Evolutionary conservation across 2,329 filamentous ascomycete species (phyloP).

Genomic region (Coniochaeta sp.): DNA sequence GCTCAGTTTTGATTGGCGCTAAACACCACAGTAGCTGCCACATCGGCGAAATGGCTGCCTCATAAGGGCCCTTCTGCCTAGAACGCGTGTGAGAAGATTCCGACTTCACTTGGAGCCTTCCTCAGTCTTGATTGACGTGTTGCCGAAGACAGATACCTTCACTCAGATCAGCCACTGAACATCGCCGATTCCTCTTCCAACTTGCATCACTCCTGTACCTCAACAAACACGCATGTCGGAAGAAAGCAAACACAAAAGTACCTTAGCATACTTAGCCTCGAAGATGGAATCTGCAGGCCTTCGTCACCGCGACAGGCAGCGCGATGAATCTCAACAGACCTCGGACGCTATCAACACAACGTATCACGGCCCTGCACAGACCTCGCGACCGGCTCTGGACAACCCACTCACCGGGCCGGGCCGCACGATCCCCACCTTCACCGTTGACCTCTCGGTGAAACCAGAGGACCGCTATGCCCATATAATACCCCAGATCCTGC

Average conservation of each 20-base stretch:
- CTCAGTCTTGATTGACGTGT: too few relatives aligned
- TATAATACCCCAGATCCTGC: slow-evolving; percentile 14
- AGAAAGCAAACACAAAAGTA: neutral
- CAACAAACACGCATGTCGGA: neutral
- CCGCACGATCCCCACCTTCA: slow-evolving; percentile 8
- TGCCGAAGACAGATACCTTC: neutral
- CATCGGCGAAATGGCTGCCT: neutral
- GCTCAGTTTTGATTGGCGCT: neutral
- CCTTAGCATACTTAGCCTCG: neutral
- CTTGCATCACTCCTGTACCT: neutral
- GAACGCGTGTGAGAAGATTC: neutral
- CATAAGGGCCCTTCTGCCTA: neutral
- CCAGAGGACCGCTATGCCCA: slow-evolving; percentile 19
- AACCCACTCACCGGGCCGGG: neutral
- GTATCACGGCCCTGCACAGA: neutral
- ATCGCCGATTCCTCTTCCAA: neutral
- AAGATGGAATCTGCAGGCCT: slow-evolving; percentile 3
- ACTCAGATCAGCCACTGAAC: neutral
- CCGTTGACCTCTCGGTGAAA: slow-evolving; percentile 17
- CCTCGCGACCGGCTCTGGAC: neutral
- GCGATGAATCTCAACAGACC: neutral
- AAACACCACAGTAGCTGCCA: neutral
- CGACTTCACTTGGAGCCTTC: neutral
- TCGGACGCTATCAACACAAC: neutral
- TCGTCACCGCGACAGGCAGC: neutral